phyloP scores from a whole-genome alignment of 495 filamentous ascomycete species.

The Penicillium turbatum region DNA sequence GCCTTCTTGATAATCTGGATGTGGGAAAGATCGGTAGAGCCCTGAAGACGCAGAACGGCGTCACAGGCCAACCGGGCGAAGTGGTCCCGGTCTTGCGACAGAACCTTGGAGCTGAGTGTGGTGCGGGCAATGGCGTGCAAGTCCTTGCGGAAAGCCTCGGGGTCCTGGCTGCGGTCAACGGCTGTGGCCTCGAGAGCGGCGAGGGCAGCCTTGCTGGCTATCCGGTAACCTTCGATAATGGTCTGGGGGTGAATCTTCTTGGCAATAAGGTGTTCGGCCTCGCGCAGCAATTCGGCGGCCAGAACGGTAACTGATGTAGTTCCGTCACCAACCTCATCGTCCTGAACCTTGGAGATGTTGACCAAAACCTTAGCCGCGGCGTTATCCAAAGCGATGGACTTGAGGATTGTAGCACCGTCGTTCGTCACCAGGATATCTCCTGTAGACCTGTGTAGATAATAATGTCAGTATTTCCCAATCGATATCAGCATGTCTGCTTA shows the following conservation, averaged over 20 bases:
- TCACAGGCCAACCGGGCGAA: conserved; percentile 91
- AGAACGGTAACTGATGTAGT: conserved; percentile 90
- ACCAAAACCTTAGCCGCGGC: conserved; percentile 92
- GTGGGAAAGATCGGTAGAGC: conserved; percentile 90
- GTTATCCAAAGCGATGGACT: conserved; percentile 98
- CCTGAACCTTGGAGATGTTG: conserved; percentile 99
- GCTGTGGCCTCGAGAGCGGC: conserved; percentile 77
- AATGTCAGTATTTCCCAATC: conserved; percentile 6
- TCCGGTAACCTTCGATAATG: conserved; percentile 97
- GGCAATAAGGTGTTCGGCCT: conserved; percentile 94
- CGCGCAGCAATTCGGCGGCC: conserved; percentile 89
- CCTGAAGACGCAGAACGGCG: conserved; percentile 84
- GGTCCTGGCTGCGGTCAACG: conserved; percentile 81
- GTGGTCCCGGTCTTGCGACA: conserved; percentile 88
- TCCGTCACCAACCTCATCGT: conserved; percentile 96
- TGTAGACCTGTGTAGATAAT: conserved; percentile 61
- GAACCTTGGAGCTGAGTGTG: conserved; percentile 96
- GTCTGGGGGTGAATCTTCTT: conserved; percentile 99
- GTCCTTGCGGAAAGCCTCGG: conserved; percentile 81
- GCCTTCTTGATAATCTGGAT: conserved; percentile 99
- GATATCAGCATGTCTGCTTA: conserved; percentile 16
- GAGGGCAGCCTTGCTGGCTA: conserved; percentile 86
- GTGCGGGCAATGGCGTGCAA: conserved; percentile 87
- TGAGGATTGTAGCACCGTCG: conserved; percentile 96
- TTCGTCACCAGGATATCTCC: conserved; percentile 98